These are phyloP conservation scores for Trichoderma citrinoviride DNA, from an alignment of 2,329 filamentous ascomycete species.

Conservation along the genomic window DNA sequence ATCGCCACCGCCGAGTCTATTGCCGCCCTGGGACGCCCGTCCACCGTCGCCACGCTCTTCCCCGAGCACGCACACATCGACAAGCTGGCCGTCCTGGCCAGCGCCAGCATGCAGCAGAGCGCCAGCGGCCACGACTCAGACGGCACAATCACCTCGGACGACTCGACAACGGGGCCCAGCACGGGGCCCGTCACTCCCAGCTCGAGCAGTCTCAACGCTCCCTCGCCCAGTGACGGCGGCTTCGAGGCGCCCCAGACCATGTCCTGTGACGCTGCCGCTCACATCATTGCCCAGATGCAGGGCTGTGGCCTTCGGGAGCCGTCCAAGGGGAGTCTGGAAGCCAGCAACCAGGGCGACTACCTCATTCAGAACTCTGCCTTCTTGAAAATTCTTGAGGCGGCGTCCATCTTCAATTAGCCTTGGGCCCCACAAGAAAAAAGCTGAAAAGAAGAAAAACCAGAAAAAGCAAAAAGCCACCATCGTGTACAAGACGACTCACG, in stretches of 20 bases:
- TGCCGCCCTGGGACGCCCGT: constrained; percentile 1
- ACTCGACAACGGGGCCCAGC: constrained; percentile 25
- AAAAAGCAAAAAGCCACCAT: background rate
- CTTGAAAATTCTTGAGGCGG: constrained; percentile 35
- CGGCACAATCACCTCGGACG: constrained; percentile 24
- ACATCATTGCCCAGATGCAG: constrained; percentile 42
- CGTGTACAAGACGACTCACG: background rate
- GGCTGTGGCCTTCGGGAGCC: constrained; percentile 32
- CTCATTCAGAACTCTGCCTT: constrained; percentile 37
- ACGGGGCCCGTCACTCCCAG: constrained; percentile 27
- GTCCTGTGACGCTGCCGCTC: constrained; percentile 37
- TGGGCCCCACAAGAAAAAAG: background rate
- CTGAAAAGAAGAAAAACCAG: background rate
- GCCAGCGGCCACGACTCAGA: constrained; percentile 22
- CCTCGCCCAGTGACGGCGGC: constrained; percentile 22
- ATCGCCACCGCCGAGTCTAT: constrained; percentile 15
- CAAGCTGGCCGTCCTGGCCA: constrained; percentile 40
- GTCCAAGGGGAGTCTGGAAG: constrained; percentile 34
- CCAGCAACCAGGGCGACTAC: constrained; percentile 30
- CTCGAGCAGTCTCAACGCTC: constrained; percentile 19
- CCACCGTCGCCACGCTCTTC: constrained; percentile 18
- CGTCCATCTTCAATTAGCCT: constrained; percentile 21
- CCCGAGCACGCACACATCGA: constrained; percentile 31
- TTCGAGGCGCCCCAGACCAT: constrained; percentile 34
- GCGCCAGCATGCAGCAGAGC: constrained; percentile 36